Evolutionary conservation across 768 basidiomycete genomes (phyloP).

Genomic region (Boletus reticuloceps): DNA sequence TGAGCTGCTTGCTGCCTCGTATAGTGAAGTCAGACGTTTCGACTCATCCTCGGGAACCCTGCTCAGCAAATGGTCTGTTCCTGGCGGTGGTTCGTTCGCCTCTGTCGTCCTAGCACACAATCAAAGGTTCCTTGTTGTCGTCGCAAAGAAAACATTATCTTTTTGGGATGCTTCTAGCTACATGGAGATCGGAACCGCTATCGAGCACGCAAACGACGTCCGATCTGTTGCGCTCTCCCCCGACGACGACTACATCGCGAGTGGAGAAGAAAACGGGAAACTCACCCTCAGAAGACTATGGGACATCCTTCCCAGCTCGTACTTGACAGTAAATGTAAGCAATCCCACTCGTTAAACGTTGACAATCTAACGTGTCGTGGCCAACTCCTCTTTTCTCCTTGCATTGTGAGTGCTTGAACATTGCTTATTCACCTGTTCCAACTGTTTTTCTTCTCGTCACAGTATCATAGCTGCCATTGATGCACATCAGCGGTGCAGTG

Average conservation of each 20-base stretch:
- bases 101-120: not conserved
- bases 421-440: too few species aligned
- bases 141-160: accelerated
- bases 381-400: too few species aligned
- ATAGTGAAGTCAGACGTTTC: not conserved
- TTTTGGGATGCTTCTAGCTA: constrained; percentile 1
- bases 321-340: not conserved
- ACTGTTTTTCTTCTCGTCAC: too few species aligned
- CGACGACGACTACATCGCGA: not conserved
- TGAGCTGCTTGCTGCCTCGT: not conserved
- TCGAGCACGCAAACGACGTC: not conserved
- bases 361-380: not conserved
- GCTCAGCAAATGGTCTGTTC: not conserved
- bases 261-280: not conserved
- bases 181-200: not conserved
- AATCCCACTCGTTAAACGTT: not conserved
- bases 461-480: too few species aligned
- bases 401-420: too few species aligned
- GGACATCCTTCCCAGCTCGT: not conserved
- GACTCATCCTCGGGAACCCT: not conserved
- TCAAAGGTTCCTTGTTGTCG: not conserved
- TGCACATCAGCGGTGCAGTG: too few species aligned
- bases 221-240: not conserved
- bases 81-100: not conserved
- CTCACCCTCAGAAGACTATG: not conserved